Percentiles rank a stretch among this genome's conserved stretches.
phyloP scores from a whole-genome alignment of 2,329 filamentous ascomycete species.

The Metarhizium robertsii region DNA sequence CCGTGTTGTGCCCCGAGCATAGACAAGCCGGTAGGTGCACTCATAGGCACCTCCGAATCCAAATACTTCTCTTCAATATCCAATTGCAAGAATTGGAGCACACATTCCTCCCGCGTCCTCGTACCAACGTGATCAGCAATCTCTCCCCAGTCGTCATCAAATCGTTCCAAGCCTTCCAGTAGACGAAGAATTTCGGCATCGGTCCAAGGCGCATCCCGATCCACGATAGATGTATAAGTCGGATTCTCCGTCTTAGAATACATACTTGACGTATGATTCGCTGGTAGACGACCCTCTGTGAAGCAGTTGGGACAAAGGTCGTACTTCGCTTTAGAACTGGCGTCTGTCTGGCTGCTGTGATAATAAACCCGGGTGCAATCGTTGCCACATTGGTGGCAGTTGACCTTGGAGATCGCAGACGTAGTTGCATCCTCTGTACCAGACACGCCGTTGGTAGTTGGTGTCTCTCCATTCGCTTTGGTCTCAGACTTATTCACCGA shows the following conservation, averaged over 20 bases:
- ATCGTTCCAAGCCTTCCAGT: constrained; percentile 83
- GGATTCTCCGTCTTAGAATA: constrained; percentile 87
- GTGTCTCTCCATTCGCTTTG: constrained; percentile 68
- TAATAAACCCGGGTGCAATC: constrained; percentile 67
- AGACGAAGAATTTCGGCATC: constrained; percentile 84
- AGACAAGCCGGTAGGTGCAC: constrained; percentile 47
- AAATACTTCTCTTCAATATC: constrained; percentile 98
- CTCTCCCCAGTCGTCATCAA: constrained; percentile 91
- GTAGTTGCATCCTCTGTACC: constrained; percentile 54
- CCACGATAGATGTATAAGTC: constrained; percentile 67
- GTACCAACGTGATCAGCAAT: constrained; percentile 90
- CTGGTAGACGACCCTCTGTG: constrained; percentile 73
- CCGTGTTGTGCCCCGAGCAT: constrained; percentile 66
- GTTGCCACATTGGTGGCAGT: constrained; percentile 86
- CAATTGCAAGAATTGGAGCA: constrained; percentile 89
- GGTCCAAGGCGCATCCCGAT: constrained; percentile 82
- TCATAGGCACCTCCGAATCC: constrained; percentile 55
- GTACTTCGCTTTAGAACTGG: constrained; percentile 62
- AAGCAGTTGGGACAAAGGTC: constrained; percentile 90
- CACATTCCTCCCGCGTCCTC: constrained; percentile 88
- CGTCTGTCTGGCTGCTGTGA: constrained; percentile 45
- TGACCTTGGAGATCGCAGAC: constrained; percentile 56
- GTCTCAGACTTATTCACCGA: constrained; percentile 61
- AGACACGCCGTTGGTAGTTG: constrained; percentile 54
- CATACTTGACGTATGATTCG: constrained; percentile 66